Base-by-base conservation (phyloP, 2,329 filamentous ascomycete genomes). In the Venturiaceae sp. region DNA sequence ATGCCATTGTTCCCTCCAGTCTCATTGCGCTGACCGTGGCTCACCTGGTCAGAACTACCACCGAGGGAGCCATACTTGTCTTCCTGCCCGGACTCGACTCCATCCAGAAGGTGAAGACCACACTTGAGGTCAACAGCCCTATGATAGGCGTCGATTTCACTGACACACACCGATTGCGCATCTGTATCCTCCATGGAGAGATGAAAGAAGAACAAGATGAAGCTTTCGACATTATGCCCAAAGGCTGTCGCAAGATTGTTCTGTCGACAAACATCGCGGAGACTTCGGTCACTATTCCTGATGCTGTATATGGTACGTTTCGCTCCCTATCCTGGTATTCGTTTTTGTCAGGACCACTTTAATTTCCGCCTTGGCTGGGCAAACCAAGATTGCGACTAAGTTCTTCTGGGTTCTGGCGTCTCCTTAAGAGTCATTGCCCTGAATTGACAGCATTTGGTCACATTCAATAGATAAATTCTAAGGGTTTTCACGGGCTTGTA, bases 221-320 rank as follows among this genome's bases (percentile, higher is more conserved):
- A 2, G 69, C 80, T 14, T 75, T 79, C 59, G 64, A 72, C 3
- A 64, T 67, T 1, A 63, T 74, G 3, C 71, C 74, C 3, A 55
- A 62, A 23, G 75, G 74, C n/a, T 72, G 71, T 53, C 72, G 79
- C 47, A 77, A 77, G 62, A 72, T 81, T 32, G 76, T 81, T 36
- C 66, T 81, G 9, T 71, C 76, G 2, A 80, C 77, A 0, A 77
- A 79, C 58, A 77, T 80, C 58, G 77, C 76, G 5, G 78, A 80
- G 63, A 78, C 76, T 0, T 78, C 75, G 3, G 66, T 80, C 39
- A 80, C 78, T 5, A 74, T 80, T n/a, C 73, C 77, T 7, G 78
- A 80, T 61, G 76, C 80, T 21, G 72, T 72, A 57, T 75, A 74
- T 63, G 76, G 52, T 53, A 19, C 19, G 52, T 37, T n/a, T n/a